Evolutionary conservation across 2,329 filamentous ascomycete genomes (phyloP), one percentile per base, ranked within the genome.

Genomic region (Xylaria polymorpha): DNA sequence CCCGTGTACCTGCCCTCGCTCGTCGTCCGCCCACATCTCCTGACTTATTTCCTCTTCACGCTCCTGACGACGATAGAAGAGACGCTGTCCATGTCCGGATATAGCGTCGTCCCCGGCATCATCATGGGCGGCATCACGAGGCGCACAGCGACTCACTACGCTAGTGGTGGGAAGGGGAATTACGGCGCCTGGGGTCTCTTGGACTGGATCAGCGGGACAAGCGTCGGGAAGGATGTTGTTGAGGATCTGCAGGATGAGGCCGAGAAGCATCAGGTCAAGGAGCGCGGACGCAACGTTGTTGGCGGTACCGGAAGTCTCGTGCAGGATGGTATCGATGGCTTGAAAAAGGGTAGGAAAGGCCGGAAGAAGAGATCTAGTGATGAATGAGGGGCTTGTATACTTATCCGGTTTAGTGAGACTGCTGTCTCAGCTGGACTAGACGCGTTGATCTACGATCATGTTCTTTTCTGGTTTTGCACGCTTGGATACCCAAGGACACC

Each of bases 11-110:
- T 92, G 0, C 90, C 92, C 0, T 86, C 90, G 1, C 80, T 90
- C 22, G 72, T 86, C n/a, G 83, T 93, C 48, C 88, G 89, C 9
- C 89, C 90, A 43, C 92, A 94, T 77, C 84, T 93, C 4, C 83
- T 94, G n/a, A 92, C 90, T 0, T 93, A 91, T 80, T 85, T 92
- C 65, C 75, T 92, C 12, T 87, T 92, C 71, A 82, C 90, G 18
- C 84, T 85, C 0, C 76, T 93, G 32, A 86, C 87, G 70, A 91
- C 90, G 2, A 75, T 90, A 0, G 90, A 93, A 72, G 91, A 93
- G 72, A 88, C 88, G 0, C 81, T 93, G 57, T 83, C 89, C 35
- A 88, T 88, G 79, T 92, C 88, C 0, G 91, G 91, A 0, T 94
- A 94, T 79, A 87, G 84, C 18, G 81, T 88, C 7, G 79, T 87